These are phyloP conservation scores for Cadophora sp. DNA, from an alignment of 2,329 filamentous ascomycete species.

Conservation along the genomic window DNA sequence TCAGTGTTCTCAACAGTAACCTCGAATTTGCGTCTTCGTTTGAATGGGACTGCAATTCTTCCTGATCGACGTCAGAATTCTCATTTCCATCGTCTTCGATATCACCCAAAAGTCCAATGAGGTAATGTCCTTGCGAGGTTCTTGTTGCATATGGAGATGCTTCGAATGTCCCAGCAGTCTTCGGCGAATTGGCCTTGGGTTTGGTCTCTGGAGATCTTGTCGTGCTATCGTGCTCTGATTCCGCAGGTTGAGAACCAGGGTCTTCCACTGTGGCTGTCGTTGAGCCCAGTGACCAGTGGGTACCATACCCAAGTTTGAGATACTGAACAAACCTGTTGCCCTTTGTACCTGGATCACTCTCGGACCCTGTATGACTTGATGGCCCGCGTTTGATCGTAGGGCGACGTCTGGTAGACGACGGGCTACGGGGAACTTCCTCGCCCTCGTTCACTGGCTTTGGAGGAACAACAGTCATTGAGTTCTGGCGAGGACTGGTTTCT, in stretches of 20 bases:
- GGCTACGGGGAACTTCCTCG: constrained; percentile 12
- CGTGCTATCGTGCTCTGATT: not conserved
- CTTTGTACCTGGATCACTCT: constrained; percentile 37
- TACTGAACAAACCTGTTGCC: constrained; percentile 62
- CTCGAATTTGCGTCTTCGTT: constrained; percentile 54
- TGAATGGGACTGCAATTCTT: constrained; percentile 21
- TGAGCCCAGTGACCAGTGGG: constrained; percentile 63
- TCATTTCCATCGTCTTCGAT: constrained; percentile 55
- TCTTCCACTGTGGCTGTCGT: constrained; percentile 24
- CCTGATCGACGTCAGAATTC: constrained; percentile 1
- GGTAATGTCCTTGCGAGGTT: constrained; percentile 57
- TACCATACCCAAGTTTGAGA: constrained; percentile 71
- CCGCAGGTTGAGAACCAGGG: not conserved
- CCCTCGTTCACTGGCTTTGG: constrained; percentile 28
- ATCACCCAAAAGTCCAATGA: constrained; percentile 73
- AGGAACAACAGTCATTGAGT: constrained; percentile 21
- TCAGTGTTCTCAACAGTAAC: constrained; percentile 69
- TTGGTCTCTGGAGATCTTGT: not conserved
- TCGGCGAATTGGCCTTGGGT: not conserved
- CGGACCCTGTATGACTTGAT: constrained; percentile 34
- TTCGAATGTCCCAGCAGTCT: constrained; percentile 1
- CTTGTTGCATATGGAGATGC: constrained; percentile 23
- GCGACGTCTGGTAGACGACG: constrained; percentile 18
- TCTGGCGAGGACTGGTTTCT: not conserved
- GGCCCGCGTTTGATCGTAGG: constrained; percentile 29